These are phyloP conservation scores for Nectriaceae sp. DNA, from an alignment of 2,329 filamentous ascomycete genomes.

Conservation along the genomic window DNA sequence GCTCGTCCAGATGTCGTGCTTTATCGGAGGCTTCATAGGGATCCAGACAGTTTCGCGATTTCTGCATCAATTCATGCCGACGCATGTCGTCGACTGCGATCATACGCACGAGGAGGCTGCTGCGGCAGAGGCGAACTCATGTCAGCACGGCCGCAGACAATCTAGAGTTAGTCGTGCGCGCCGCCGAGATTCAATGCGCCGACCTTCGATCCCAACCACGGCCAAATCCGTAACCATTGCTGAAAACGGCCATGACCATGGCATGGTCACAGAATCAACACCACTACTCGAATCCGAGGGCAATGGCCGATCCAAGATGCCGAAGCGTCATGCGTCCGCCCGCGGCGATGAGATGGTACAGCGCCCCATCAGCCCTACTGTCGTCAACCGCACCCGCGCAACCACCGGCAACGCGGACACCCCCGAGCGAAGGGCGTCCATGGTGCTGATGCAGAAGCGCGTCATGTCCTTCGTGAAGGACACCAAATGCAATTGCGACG, in stretches of 20 bases:
- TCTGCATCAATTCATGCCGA: slow-evolving; percentile 73
- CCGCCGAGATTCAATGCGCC: slow-evolving; percentile 29
- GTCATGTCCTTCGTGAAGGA: slow-evolving; percentile 68
- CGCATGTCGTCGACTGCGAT: slow-evolving; percentile 79
- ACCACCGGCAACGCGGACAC: slow-evolving; percentile 31
- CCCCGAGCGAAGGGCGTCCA: slow-evolving; percentile 51
- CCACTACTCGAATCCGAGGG: slow-evolving; percentile 45
- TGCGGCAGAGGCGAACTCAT: slow-evolving; percentile 27
- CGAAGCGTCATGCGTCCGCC: slow-evolving; percentile 31
- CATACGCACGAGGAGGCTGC: slow-evolving; percentile 65
- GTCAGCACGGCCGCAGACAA: slow-evolving; percentile 26
- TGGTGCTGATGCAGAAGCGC: slow-evolving; percentile 55
- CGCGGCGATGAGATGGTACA: slow-evolving; percentile 33
- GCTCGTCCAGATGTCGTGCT: slow-evolving; percentile 68
- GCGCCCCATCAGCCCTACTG: slow-evolving; percentile 25
- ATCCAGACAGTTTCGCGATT: slow-evolving; percentile 74
- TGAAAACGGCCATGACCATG: slow-evolving; percentile 22
- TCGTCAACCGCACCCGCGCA: slow-evolving; percentile 25
- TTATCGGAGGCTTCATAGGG: slow-evolving; percentile 71
- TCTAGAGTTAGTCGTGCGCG: slow-evolving; percentile 35
- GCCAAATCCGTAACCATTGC: slow-evolving; percentile 20
- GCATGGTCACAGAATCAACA: slow-evolving; percentile 45
- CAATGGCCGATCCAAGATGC: slow-evolving; percentile 25
- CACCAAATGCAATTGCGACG: slow-evolving; percentile 63
- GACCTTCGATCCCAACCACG: slow-evolving; percentile 22